Percentiles rank a stretch among this genome's conserved stretches.
Conservation (phyloP, 2,329 filamentous ascomycete genomes). For the Lachnellula cervina region DNA sequence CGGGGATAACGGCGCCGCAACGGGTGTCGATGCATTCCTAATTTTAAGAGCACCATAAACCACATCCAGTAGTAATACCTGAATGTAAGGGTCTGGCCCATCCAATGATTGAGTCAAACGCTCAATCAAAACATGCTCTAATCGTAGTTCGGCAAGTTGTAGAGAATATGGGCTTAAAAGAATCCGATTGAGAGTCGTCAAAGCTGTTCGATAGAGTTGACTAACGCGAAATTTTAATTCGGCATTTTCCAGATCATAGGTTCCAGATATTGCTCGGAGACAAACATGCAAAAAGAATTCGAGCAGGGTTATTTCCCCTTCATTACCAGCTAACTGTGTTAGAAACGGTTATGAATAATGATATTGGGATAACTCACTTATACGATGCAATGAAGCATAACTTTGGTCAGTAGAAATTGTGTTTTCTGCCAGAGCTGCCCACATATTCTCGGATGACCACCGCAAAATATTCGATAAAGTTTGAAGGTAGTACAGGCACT, state of each 20-base stretch:
- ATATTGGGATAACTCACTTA: conserved; percentile 45
- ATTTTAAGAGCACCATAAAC: conserved; percentile 70
- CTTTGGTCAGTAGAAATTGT: conserved; percentile 45
- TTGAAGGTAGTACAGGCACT: conserved; percentile 73
- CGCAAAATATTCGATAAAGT: conserved; percentile 69
- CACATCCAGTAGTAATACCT: conserved; percentile 74
- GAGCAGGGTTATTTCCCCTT: conserved; percentile 57
- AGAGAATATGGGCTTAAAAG: conserved; percentile 58
- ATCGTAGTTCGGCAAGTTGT: conserved; percentile 54
- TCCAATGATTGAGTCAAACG: conserved; percentile 58
- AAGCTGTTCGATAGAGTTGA: conserved; percentile 64
- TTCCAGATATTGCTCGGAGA: conserved; percentile 53
- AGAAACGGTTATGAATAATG: conserved; percentile 4
- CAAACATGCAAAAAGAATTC: conserved; percentile 64
- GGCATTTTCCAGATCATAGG: conserved; percentile 33
- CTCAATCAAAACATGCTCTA: conserved; percentile 68
- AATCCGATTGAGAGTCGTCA: conserved; percentile 67
- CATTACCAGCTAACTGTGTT: conserved; percentile 42
- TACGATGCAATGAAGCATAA: conserved; percentile 39
- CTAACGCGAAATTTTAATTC: conserved; percentile 49
- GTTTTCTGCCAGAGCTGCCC: conserved; percentile 65
- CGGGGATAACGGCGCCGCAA: conserved; percentile 20
- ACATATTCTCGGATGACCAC: conserved; percentile 63
- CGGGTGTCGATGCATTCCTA: conserved; percentile 37
- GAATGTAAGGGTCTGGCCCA: conserved; percentile 63